These are phyloP conservation scores for Lotus japonicus DNA, from an alignment of 306 rosid species.

Conservation along the genomic window DNA sequence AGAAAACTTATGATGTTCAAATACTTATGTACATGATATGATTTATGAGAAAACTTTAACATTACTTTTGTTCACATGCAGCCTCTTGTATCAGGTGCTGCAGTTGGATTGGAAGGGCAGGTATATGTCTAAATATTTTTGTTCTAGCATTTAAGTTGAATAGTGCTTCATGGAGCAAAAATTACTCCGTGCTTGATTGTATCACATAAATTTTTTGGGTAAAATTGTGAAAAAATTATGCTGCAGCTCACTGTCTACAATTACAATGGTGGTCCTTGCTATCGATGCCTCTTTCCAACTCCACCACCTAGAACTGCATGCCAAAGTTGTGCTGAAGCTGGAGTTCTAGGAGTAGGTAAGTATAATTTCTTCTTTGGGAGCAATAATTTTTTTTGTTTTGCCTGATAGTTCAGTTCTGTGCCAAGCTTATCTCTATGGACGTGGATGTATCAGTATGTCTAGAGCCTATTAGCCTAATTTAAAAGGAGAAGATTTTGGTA, in stretches of 20 bases:
- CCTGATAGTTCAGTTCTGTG: neutral
- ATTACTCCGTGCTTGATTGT: neutral
- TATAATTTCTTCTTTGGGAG: neutral
- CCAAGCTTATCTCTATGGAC: neutral
- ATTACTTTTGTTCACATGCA: slow-evolving; percentile 33
- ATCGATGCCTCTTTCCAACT: slow-evolving; percentile 86
- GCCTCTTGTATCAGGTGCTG: slow-evolving; percentile 99
- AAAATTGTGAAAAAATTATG: slow-evolving; percentile 5
- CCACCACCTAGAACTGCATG: slow-evolving; percentile 96
- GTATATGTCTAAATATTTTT: slow-evolving; percentile 28
- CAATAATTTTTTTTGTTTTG: neutral
- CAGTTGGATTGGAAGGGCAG: slow-evolving; percentile 98
- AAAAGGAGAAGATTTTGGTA: neutral
- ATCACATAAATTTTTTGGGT: neutral
- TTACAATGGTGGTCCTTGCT: slow-evolving; percentile 81
- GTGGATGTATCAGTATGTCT: neutral
- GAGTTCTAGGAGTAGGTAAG: slow-evolving; percentile 94
- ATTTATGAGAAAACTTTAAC: neutral
- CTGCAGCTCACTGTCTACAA: slow-evolving; percentile 91
- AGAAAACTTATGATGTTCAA: neutral
- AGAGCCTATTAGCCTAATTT: neutral
- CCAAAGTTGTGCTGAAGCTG: slow-evolving; percentile 92
- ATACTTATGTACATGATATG: neutral
- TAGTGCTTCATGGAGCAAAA: neutral
- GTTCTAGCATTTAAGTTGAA: neutral